Conservation (phyloP, 2,329 filamentous ascomycete genomes). For the Escovopsis sp. region DNA sequence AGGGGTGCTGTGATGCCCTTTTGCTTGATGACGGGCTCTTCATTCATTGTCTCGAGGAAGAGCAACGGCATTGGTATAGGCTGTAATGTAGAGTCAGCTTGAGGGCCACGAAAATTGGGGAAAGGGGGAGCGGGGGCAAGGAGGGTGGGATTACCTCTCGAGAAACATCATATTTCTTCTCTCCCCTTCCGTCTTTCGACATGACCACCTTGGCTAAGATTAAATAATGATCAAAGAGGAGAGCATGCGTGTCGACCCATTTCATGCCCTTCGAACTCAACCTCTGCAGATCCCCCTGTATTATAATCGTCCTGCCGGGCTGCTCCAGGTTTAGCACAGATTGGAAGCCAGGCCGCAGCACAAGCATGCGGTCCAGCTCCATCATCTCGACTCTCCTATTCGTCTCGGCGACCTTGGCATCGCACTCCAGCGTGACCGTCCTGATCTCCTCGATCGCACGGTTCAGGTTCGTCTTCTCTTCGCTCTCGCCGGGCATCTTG, state of each 20-base stretch:
- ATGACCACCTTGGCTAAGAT: conserved; percentile 72
- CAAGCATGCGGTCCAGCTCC: conserved; percentile 69
- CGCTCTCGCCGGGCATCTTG: conserved; percentile 67
- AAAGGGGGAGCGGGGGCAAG: too few species aligned
- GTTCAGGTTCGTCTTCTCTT: conserved; percentile 73
- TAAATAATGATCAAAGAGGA: conserved; percentile 93
- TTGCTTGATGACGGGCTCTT: conserved; percentile 75
- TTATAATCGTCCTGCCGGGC: conserved; percentile 79
- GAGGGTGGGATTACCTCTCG: conserved; percentile 46
- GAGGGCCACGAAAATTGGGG: not conserved
- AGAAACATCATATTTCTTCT: conserved; percentile 86
- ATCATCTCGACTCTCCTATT: conserved; percentile 78
- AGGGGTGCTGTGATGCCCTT: conserved; percentile 56
- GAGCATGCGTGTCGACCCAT: conserved; percentile 85
- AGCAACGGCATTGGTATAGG: conserved; percentile 94
- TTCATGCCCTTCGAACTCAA: conserved; percentile 79
- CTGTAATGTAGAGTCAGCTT: conserved; percentile 22
- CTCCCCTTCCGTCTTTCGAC: conserved; percentile 51
- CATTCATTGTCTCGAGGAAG: conserved; percentile 80
- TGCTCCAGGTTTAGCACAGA: conserved; percentile 84
- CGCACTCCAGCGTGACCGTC: conserved; percentile 75
- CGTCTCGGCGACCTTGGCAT: conserved; percentile 83
- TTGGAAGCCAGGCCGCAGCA: conserved; percentile 76
- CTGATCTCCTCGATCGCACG: conserved; percentile 88
- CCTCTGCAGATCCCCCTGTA: conserved; percentile 75